These are phyloP conservation scores for Cardiospermum halicacabum DNA, from an alignment of 345 rosid genomes.

Conservation along the genomic window DNA sequence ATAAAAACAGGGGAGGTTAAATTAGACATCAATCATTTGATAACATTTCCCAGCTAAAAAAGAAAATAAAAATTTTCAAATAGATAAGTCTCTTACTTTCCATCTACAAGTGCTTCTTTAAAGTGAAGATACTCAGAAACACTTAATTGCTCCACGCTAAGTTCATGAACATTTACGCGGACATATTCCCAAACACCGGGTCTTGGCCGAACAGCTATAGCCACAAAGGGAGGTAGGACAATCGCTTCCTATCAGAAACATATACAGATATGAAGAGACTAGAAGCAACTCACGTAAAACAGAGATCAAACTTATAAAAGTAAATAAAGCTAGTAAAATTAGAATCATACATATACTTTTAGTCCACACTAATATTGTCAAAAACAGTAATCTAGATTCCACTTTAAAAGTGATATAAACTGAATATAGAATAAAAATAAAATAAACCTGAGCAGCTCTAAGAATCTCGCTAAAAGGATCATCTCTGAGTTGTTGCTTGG, in stretches of 20 bases:
- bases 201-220: slow-evolving; percentile 89
- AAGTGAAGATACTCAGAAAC: slow-evolving; percentile 83
- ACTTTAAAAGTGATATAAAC: neutral
- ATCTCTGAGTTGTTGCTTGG: slow-evolving; percentile 37
- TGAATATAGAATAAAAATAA: neutral
- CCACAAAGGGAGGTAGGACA: slow-evolving; percentile 88
- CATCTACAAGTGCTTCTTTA: slow-evolving; percentile 91
- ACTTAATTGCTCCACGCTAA: slow-evolving; percentile 75
- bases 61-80: slow-evolving; percentile 4
- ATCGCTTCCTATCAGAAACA: slow-evolving; percentile 72
- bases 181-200: slow-evolving; percentile 99
- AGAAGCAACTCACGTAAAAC: too few relatives aligned
- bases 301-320: too few relatives aligned
- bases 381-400: neutral
- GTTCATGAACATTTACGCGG: slow-evolving; percentile 80
- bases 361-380: too few relatives aligned
- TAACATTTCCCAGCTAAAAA: neutral
- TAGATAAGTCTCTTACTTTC: slow-evolving; percentile 38
- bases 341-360: too few relatives aligned
- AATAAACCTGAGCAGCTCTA: slow-evolving; percentile 62
- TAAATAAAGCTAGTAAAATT: too few relatives aligned
- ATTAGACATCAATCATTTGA: neutral
- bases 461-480: slow-evolving; percentile 79
- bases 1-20: neutral
- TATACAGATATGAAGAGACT: too few relatives aligned